Base-by-base conservation (phyloP, 2,329 filamentous ascomycete species). In the Cyphellophora europaea region DNA sequence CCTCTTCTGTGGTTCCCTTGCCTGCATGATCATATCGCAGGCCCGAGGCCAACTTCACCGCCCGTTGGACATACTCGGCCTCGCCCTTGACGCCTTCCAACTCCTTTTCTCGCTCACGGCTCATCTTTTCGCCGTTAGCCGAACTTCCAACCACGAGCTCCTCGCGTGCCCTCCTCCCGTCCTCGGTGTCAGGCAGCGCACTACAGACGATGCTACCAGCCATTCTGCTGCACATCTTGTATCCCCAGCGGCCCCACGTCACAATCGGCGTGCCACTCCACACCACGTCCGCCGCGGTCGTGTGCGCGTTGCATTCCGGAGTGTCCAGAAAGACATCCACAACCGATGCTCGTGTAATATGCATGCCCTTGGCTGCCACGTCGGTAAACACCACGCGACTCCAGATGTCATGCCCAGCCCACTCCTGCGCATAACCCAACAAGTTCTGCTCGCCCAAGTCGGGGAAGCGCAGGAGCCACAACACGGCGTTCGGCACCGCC, bases 211-310 rank as follows among this genome's bases (percentile, higher is more conserved):
- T 96, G 8, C 86, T 94, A 5, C 91, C 88, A 5, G 89, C 91
- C 82, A 98, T 98, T 35, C 91, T 82, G 28, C 86, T 93, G 59
- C 91, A 98, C 91, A 98, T 98, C 61, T 98, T 98, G 63, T 95
- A 95, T 33, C 82, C 75, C 57, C 96, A 95, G 21, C 91, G 76
- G 8, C 91, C 88, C 18, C 91, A 69, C 0, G 91, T 98, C 17
- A 98, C 68, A 14, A 98, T 66, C 4, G 91, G 91, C 1, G 91
- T 96, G 49, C 88, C 93, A 34, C 84, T 93, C 91, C 91, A 98
- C 5, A 98, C 68, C 1, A 96, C 82, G 53, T 98, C 91, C 10
- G 91, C 93, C 2, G 91, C 91, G 2, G 91, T 98, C 1, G 91
- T 98, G 58, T 98, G 91, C 2, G 88, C 91, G 53, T 98, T 98